Evolutionary conservation across 1,284 basidiomycete species (phyloP).

Genomic region (Marasmius tenuissimus): DNA sequence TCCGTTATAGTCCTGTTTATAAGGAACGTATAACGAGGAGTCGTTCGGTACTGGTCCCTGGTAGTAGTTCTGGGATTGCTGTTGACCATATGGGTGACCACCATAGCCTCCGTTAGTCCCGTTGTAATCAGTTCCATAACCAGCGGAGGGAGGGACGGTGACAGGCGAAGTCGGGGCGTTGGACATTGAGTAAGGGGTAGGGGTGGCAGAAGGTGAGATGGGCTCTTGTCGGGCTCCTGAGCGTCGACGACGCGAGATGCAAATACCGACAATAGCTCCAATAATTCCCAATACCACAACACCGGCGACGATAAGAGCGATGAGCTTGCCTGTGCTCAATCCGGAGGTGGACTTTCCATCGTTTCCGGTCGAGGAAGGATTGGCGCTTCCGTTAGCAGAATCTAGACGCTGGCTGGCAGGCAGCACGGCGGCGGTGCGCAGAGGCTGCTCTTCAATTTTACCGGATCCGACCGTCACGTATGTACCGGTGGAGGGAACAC

Average conservation of each 20-base stretch:
- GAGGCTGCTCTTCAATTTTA: slow-evolving; percentile 57
- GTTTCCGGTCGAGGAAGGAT: slow-evolving; percentile 1
- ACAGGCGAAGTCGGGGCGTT: not conserved
- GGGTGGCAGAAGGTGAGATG: not conserved
- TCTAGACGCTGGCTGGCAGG: slow-evolving; percentile 23
- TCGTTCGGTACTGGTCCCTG: not conserved
- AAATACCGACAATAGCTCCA: slow-evolving; percentile 15
- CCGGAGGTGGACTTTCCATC: slow-evolving; percentile 14
- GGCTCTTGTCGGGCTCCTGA: slow-evolving; percentile 7
- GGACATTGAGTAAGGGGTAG: not conserved
- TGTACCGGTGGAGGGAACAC: slow-evolving; percentile 68
- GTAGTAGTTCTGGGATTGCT: not conserved
- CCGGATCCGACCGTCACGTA: slow-evolving; percentile 70
- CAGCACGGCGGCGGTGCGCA: slow-evolving; percentile 15
- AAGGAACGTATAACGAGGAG: not conserved
- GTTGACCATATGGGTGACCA: not conserved
- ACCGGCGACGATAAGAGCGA: slow-evolving; percentile 9
- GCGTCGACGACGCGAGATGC: slow-evolving; percentile 12
- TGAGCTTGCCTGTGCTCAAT: slow-evolving; percentile 8
- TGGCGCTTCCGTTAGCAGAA: slow-evolving; percentile 5
- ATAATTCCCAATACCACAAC: slow-evolving; percentile 12
- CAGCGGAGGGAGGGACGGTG: not conserved
- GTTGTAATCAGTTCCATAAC: not conserved
- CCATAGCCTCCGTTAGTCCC: not conserved
- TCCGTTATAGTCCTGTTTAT: slow-evolving; percentile 1